A percentile compares a stretch with the other conserved stretches of the same genome.
Conservation (phyloP, 2,329 filamentous ascomycete genomes). For the Ceratocystis lukuohia region DNA sequence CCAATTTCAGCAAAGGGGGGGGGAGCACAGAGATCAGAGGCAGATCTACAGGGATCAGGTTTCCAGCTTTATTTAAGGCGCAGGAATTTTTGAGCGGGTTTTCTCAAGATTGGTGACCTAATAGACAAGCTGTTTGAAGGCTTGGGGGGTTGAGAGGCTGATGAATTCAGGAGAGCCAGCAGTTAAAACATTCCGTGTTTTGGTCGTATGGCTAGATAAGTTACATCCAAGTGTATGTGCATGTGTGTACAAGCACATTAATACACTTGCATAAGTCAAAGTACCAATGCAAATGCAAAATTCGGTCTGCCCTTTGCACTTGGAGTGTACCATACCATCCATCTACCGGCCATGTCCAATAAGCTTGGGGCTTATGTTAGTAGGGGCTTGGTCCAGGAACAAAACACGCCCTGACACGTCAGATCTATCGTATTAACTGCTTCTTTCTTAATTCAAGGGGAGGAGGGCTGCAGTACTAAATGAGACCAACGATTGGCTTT, state of each 20-base stretch:
- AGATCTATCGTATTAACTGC: background rate
- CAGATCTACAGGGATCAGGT: background rate
- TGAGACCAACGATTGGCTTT: background rate
- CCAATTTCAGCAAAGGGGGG: background rate
- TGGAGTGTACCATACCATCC: no score
- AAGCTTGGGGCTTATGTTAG: no score
- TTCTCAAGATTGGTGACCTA: background rate
- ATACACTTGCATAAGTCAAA: background rate
- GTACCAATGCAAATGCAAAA: no score
- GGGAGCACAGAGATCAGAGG: background rate
- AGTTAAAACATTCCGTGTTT: background rate
- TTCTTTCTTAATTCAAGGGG: background rate
- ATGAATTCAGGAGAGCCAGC: background rate
- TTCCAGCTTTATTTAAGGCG: background rate
- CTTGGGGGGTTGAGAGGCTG: background rate
- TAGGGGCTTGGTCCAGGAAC: background rate
- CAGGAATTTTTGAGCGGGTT: background rate
- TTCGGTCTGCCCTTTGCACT: no score
- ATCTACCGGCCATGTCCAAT: no score
- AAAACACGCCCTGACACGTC: background rate
- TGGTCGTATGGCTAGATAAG: background rate
- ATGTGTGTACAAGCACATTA: background rate
- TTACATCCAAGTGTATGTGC: background rate
- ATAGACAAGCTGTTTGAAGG: no score
- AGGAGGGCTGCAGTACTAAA: background rate